Evolutionary conservation across 2,329 filamentous ascomycete species (phyloP), one percentile per base, ranked within the genome.

Genomic region (Pyrenochaeta sp.): DNA sequence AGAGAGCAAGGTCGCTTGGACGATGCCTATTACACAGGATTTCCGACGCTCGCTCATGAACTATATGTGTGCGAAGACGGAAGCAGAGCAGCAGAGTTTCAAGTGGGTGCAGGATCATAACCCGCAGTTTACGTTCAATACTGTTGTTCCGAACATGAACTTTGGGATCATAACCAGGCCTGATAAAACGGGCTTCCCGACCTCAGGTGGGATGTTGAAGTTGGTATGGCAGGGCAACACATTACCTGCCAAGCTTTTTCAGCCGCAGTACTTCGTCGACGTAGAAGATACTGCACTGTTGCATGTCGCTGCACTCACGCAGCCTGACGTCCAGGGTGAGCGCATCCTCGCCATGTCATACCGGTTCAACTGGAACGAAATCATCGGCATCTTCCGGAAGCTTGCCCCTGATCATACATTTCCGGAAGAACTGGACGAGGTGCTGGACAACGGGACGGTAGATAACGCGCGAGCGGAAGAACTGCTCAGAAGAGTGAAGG

Each of bases 271-370:
- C 59, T 83, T 71, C 50, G 76, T 87, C n/a, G 79, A 87, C 58
- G 81, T 85, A 0, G 72, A 81, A 10, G 85, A 88, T 50, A 67
- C 67, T 3, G 84, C 81, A 0, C 70, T 79, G 0, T 72, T 87
- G 0, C 84, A 86, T 43, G 75, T 86, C 1, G 81, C 82, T 2
- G 84, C 79, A 0, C 71, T 82, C 5, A 72, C 84, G 0, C 73
- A 82, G n/a, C 75, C 78, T 0, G 73, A 76, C 0, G 79, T 85
- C 0, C 62, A 74, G 15, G 77, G 78, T 0, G 79, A 86, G 63
- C 78, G 85, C 0, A 67, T 88, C 5, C 83, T 86, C 59, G 85
- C 76, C 1, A 84, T 82, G 45, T 83, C 80, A 0, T 69, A 74
- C 0, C 76, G 77, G 0, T 81, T 77, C 44, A 83, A 71, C 43